Percentiles rank a stretch among this genome's conserved stretches.
Evolutionary conservation across 257 asterid genomes (phyloP).

Genomic region (Petunia secreta): DNA sequence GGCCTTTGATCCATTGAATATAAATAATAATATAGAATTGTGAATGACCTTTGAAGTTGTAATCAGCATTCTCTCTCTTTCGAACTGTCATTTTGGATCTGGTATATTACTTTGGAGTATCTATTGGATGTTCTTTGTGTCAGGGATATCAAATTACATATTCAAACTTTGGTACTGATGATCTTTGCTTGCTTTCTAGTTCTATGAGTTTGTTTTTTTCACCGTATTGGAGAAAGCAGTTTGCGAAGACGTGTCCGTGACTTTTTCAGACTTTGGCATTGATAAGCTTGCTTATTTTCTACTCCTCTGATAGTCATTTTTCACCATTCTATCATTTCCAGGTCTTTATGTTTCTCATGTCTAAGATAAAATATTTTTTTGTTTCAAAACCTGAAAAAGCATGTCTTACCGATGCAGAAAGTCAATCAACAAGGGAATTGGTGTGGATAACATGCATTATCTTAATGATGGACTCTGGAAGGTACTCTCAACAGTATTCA

Average conservation of each 20-base stretch:
- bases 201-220: neutral
- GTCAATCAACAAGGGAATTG: conserved; percentile 90
- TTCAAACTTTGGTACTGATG: conserved; percentile 1
- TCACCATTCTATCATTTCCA: neutral
- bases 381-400: conserved; percentile 8
- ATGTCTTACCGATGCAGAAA: conserved; percentile 53
- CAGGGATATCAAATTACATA: neutral
- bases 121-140: neutral
- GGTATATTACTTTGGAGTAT: neutral
- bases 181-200: neutral
- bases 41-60: neutral
- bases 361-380: neutral
- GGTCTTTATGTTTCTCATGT: neutral
- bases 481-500: conserved; percentile 42
- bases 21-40: neutral
- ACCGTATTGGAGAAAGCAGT: neutral
- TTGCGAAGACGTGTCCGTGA: neutral
- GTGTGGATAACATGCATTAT: conserved; percentile 97
- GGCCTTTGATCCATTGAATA: neutral
- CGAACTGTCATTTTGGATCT: neutral
- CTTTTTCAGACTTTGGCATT: conserved; percentile 13
- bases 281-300: neutral
- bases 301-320: neutral
- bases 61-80: neutral
- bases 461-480: conserved; percentile 99